Evolutionary conservation across 441 rosid genomes (phyloP).

Genomic region (Populus hybrid): DNA sequence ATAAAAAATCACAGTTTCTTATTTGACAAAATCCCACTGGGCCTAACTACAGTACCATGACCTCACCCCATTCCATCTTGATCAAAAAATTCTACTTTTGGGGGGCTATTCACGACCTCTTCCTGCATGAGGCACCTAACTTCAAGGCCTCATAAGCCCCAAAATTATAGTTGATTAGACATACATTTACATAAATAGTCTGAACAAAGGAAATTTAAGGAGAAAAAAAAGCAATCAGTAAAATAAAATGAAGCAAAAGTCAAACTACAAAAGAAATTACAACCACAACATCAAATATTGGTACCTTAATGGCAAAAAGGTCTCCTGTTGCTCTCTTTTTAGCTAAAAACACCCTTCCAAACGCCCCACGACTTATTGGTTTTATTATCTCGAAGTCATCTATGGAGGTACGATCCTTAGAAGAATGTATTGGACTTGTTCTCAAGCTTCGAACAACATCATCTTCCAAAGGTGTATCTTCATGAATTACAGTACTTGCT

Average conservation of each 20-base stretch:
- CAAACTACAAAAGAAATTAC: neutral
- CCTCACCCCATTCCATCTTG: neutral
- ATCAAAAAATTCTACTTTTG: too few relatives aligned
- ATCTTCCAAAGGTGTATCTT: slow-evolving; percentile 96
- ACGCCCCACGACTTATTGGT: slow-evolving; percentile 99
- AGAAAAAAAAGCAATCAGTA: neutral
- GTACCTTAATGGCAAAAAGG: slow-evolving; percentile 95
- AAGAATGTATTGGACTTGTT: slow-evolving; percentile 79
- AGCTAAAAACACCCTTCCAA: slow-evolving; percentile 96
- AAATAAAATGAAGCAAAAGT: neutral
- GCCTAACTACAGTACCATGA: neutral
- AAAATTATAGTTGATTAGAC: neutral
- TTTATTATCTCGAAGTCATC: slow-evolving; percentile 99
- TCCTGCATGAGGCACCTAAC: neutral
- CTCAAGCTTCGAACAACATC: slow-evolving; percentile 94
- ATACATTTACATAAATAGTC: too few relatives aligned
- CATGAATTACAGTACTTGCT: slow-evolving; percentile 81
- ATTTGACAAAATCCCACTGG: neutral
- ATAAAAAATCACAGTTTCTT: neutral
- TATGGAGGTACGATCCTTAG: slow-evolving; percentile 90
- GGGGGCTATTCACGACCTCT: neutral
- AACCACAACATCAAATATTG: neutral
- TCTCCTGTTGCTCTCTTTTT: slow-evolving; percentile 98
- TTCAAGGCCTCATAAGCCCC: neutral
- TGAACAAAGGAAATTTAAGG: too few relatives aligned